These are phyloP conservation scores for Cryphonectria nitschkei DNA, from an alignment of 2,329 filamentous ascomycete genomes.

Conservation along the genomic window DNA sequence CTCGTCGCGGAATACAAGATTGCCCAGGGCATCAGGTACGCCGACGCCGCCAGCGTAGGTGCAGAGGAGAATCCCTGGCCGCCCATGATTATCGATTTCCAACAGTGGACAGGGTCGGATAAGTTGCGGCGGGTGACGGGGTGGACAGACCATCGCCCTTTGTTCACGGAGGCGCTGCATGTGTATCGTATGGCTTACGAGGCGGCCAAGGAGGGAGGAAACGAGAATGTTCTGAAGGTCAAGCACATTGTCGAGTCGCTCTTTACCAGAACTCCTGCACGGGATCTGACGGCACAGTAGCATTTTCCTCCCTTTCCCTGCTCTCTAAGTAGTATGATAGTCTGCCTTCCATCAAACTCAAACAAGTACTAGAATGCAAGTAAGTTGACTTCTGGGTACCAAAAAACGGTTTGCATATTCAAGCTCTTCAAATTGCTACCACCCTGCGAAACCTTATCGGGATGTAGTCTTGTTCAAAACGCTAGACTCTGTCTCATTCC, in stretches of 20 bases:
- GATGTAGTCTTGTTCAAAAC: background rate
- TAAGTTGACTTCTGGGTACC: background rate
- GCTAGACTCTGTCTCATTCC: background rate
- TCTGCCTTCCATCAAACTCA: background rate
- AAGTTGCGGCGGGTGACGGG: constrained; percentile 46
- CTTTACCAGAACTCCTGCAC: background rate
- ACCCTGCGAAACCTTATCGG: background rate
- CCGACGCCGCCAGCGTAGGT: constrained; percentile 26
- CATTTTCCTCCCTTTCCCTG: background rate
- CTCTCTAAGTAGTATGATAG: too few relatives aligned
- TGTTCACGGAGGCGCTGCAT: constrained; percentile 43
- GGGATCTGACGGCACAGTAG: background rate
- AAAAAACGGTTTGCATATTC: background rate
- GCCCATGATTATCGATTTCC: constrained; percentile 40
- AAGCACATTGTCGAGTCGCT: background rate
- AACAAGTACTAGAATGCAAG: background rate
- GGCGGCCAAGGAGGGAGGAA: constrained; percentile 29
- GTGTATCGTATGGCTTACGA: constrained; percentile 47
- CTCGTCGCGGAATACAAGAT: constrained; percentile 47
- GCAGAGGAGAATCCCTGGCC: constrained; percentile 25
- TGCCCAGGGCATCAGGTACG: constrained; percentile 36
- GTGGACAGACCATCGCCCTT: constrained; percentile 43
- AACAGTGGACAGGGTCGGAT: constrained; percentile 48
- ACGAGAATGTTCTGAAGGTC: constrained; percentile 22
- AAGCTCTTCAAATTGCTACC: background rate